These are phyloP conservation scores for Pontederia crassipes DNA, from an alignment of 176 grass and related monocot genomes.

Conservation along the genomic window DNA sequence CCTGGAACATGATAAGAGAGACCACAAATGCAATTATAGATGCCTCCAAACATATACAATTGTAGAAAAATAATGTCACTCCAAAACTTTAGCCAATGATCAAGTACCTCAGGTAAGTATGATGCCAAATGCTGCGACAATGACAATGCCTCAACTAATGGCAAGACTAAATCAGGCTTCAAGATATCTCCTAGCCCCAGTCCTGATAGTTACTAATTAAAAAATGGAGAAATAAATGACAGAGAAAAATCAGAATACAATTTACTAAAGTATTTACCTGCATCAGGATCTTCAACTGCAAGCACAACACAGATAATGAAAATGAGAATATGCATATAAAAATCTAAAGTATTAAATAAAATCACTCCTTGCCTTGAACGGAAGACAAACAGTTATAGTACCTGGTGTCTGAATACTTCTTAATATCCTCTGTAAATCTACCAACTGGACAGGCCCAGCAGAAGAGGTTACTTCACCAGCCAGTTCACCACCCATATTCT, in stretches of 20 bases:
- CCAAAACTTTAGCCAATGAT: constrained; percentile 27
- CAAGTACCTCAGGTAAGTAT: constrained; percentile 37
- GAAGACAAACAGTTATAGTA: constrained; percentile 21
- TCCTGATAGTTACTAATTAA: constrained; percentile 35
- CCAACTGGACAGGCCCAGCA: constrained; percentile 65
- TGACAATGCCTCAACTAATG: constrained; percentile 61
- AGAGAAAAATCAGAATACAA: constrained; percentile 2
- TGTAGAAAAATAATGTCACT: constrained; percentile 24
- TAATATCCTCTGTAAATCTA: constrained; percentile 91
- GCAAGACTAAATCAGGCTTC: constrained; percentile 77
- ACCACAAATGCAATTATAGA: constrained; percentile 6
- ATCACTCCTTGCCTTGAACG: neutral
- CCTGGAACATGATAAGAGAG: constrained; percentile 44
- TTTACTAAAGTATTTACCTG: constrained; percentile 44
- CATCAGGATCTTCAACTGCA: constrained; percentile 70
- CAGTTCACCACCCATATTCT: constrained; percentile 77
- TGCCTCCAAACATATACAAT: neutral
- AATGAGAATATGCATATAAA: constrained; percentile 1
- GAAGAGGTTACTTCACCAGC: constrained; percentile 90
- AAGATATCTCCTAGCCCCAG: constrained; percentile 82
- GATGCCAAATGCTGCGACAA: constrained; percentile 45
- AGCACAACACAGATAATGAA: constrained; percentile 22
- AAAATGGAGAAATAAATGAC: constrained; percentile 6
- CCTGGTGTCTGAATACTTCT: constrained; percentile 87
- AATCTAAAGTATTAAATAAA: neutral